Conservation (phyloP, 495 filamentous ascomycete species). For the Xylaria grammica region DNA sequence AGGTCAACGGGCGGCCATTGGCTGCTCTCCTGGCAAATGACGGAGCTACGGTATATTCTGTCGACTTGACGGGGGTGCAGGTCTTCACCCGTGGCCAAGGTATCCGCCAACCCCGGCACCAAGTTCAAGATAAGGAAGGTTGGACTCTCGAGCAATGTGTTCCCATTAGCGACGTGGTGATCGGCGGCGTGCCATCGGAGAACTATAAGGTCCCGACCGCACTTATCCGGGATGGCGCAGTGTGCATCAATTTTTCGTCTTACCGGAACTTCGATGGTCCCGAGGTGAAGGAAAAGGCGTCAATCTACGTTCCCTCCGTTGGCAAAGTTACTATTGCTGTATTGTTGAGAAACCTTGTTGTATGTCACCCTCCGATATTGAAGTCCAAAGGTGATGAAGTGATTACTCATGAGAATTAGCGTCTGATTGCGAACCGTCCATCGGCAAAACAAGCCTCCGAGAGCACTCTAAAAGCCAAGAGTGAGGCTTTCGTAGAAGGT, state of each 20-base stretch:
- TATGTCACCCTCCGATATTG: conserved; percentile 50
- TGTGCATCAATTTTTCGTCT: conserved; percentile 97
- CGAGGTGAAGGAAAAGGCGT: conserved; percentile 88
- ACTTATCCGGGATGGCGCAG: conserved; percentile 82
- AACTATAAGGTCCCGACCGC: conserved; percentile 86
- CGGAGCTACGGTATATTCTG: conserved; percentile 90
- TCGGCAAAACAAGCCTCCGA: conserved; percentile 38
- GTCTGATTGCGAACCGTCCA: conserved; percentile 49
- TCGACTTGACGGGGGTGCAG: conserved; percentile 92
- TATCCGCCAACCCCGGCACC: conserved; percentile 78
- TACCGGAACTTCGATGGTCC: conserved; percentile 88
- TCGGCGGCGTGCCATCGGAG: conserved; percentile 87
- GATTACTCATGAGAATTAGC: conserved; percentile 30
- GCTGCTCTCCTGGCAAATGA: conserved; percentile 97
- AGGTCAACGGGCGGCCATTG: conserved; percentile 92
- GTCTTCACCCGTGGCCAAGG: conserved; percentile 87
- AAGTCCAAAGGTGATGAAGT: neutral
- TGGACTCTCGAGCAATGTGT: conserved; percentile 79
- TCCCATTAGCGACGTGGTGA: conserved; percentile 89
- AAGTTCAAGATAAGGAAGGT: conserved; percentile 78
- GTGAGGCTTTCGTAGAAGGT: conserved; percentile 44
- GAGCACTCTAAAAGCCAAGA: conserved; percentile 39
- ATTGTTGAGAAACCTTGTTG: conserved; percentile 84
- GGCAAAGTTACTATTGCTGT: conserved; percentile 97
- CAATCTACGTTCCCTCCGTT: conserved; percentile 95